Percentiles rank a stretch among this genome's conserved stretches.
Evolutionary conservation across 257 asterid species (phyloP).

Genomic region (Solanum rostratum): DNA sequence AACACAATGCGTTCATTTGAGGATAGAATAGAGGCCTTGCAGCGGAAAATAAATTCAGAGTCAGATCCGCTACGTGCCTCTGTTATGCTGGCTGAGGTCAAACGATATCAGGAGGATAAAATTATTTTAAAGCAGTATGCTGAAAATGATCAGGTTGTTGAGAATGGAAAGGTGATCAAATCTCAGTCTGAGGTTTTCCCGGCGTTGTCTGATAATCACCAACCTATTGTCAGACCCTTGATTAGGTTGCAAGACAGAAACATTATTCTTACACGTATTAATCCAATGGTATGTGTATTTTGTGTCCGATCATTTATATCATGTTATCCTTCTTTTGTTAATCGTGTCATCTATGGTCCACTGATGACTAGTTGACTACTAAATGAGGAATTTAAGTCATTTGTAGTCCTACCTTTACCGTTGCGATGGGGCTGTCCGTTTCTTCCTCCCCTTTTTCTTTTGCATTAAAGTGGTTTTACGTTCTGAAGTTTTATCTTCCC

Average conservation of each 20-base stretch:
- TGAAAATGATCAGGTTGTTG: constrained; percentile 85
- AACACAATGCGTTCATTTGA: constrained; percentile 96
- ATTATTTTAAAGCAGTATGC: constrained; percentile 83
- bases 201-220: constrained; percentile 71
- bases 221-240: constrained; percentile 82
- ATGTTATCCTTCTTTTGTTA: neutral
- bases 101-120: constrained; percentile 87
- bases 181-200: constrained; percentile 84
- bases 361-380: neutral
- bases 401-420: neutral
- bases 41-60: constrained; percentile 61
- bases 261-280: constrained; percentile 87
- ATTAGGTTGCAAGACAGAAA: constrained; percentile 78
- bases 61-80: constrained; percentile 74
- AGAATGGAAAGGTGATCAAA: constrained; percentile 70
- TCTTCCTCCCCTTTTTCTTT: neutral
- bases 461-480: neutral
- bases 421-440: neutral
- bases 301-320: neutral
- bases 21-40: constrained; percentile 82
- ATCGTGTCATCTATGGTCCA: neutral
- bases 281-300: constrained; percentile 51
- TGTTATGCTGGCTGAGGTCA: constrained; percentile 75
- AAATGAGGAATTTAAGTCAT: neutral
- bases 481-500: neutral